phyloP scores from a whole-genome alignment of 495 filamentous ascomycete species.

The Aspergillus avenaceus region DNA sequence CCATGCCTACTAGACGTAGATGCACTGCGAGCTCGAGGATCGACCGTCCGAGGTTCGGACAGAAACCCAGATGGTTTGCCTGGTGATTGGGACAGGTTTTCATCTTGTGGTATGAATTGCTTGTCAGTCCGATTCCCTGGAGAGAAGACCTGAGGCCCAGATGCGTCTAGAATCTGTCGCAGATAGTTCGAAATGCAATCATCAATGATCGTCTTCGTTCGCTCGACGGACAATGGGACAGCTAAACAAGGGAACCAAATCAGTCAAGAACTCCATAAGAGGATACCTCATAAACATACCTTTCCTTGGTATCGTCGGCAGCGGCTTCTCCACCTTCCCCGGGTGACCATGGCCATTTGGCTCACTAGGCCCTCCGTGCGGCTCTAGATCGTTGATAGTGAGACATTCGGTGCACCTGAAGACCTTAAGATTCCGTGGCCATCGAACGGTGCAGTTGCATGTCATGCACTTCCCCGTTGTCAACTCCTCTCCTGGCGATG shows the following conservation, averaged over 20 bases:
- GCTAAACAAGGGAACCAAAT: conserved; percentile 19
- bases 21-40: conserved; percentile 26
- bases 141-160: conserved; percentile 9
- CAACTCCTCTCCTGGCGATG: conserved; percentile 32
- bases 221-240: conserved; percentile 39
- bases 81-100: conserved; percentile 4
- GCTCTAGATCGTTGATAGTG: conserved; percentile 79
- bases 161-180: conserved; percentile 26
- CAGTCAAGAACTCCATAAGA: too few relatives aligned
- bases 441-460: conserved; percentile 75
- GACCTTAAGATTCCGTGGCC: conserved; percentile 70
- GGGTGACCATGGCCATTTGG: conserved; percentile 10
- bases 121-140: conserved; percentile 14
- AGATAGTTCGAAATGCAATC: conserved; percentile 51
- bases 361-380: conserved; percentile 26
- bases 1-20: conserved; percentile 25
- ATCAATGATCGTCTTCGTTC: conserved; percentile 49
- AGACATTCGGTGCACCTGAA: conserved; percentile 85
- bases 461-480: conserved; percentile 76
- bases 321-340: conserved; percentile 8
- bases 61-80: conserved; percentile 14
- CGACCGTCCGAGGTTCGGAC: conserved; percentile 15
- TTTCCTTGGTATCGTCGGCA: conserved; percentile 20
- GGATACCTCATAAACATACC: conserved; percentile 10
- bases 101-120: conserved; percentile 7